Evolutionary conservation across 768 basidiomycete genomes (phyloP), one percentile per base, ranked within the genome.

Genomic region (Tulasnella sp.): DNA sequence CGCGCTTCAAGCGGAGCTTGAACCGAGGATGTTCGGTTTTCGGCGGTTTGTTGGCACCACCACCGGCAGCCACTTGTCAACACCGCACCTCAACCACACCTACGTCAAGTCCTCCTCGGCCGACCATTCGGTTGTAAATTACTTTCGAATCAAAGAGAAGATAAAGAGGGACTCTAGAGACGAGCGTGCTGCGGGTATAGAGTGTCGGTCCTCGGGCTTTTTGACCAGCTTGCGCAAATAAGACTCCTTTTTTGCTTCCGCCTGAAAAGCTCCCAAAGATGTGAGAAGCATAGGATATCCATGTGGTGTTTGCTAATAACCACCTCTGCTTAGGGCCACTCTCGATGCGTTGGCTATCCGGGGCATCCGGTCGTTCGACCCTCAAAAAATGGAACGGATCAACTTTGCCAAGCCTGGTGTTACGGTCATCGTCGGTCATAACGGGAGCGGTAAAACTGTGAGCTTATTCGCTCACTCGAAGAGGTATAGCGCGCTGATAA

Each of bases 351-450:
- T 98, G 61, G 96, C 95, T 18, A 96, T 98, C 79, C 89, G 96
- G 46, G 93, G 93, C 26, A 98, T 98, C 80, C 92, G 96, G 5
- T 95, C 94, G 0, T 99, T 99, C 82, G 97, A 98, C 86, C 95
- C 97, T 89, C 97, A 98, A 82, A 89, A 92, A 80, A 90, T 96
- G 80, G 88, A 94, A 1, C 89, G 99, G 81, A 97, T 99, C 83
- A 94, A 99, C 84, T 99, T 99, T 86, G 98, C 95, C 85, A 91
- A 91, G 26, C 98, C 98, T 9, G 77, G 77, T 15, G 93, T 99
- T 77, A 99, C 98, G 0, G 96, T 99, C 84, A 99, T 99, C 79
- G 96, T 99, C 2, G 98, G 98, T 2, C 94, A 96, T 86, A 99
- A 99, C 84, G 98, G 98, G 23, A 96, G 94, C 81, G 98, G 98